Base-by-base conservation (phyloP, 2,329 filamentous ascomycete species). In the Microdochium trichocladiopsis region DNA sequence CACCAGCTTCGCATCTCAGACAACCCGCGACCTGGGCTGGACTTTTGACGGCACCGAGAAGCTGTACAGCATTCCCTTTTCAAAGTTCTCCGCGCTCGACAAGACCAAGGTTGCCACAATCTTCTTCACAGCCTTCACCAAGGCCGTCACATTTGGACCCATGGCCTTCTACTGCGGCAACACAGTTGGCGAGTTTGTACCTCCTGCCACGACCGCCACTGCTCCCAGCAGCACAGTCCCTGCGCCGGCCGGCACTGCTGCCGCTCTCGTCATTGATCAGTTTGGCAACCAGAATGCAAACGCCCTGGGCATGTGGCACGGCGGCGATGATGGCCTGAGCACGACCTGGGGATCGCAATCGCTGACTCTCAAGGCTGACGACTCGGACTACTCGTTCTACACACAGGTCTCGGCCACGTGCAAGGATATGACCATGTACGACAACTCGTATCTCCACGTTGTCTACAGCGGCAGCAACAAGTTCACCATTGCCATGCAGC, bases 401-500 rank as follows among this genome's bases (percentile, higher is more conserved):
- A 82, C 80, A 6, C 80, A 84, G 53, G 63, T 86, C 11, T 72
- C 74, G 2, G 70, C 67, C 28, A 72, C 70, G 21, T 88, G 82
- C 67, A 72, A 72, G 37, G 80, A 84, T 62, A 67, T 86, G 55
- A 72, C 69, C 22, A 65, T 71, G 14, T 82, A 81, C 64, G 69
- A 75, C 53, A 72, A 74, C 28, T 75, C 78, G 16, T 87, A 86
- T 63, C 71, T 88, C 12, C 84, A 88, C 66, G 78, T 88, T 50
- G 74, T 76, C 11, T 87, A 82, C 64, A 75, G 72, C 2, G 85
- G 85, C 9, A 80, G 75, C 60, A 80, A 75, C 57, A 77, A 79
- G 24, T 88, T 87, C 65, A 82, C 78, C 6, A 70, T 88, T 47
- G 76, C 84, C 2, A 65, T 88, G 50, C 83, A 86, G 59, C 83